Base-by-base conservation (phyloP, 2,329 filamentous ascomycete genomes). In the Stagonosporopsis chrysanthemi region DNA sequence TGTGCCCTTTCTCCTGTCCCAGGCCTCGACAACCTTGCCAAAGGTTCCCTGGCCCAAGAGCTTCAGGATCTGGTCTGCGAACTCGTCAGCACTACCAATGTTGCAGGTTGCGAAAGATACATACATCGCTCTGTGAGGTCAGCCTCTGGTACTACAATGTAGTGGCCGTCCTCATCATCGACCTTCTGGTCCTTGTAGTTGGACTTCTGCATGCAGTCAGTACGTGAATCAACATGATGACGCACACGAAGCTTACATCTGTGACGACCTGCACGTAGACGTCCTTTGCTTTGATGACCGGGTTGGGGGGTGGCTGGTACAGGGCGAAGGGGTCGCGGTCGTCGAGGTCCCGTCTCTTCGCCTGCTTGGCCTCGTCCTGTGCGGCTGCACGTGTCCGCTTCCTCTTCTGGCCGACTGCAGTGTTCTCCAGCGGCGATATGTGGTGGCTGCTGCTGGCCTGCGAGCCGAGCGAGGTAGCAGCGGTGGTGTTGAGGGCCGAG, bases 111-210 rank as follows among this genome's bases (percentile, higher is more conserved):
- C 35, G 29, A 42, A 51, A 31, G 19, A 19, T 33, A 26, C 91
- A 77, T 84, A 97, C 93, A 99, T 85, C 92, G 85, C 41, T 95
- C 88, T 14, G 95, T 97, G 49, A 99, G 81, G 58, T 91, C 87
- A 11, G 90, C 90, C 66, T 97, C 91, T 28, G 93, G 90, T 1
- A 90, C 88, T 22, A 99, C 93, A 66, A 98, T 92, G 73, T 97
- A 99, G 77, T 99, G 95, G 5, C 95, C 95, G 69, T 99, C 95
- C 42, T 97, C 92, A 65, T 99, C 95, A 70, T 99, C 95, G 41
- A 95, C 89, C 74, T 96, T 95, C 66, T 88, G 83, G 64, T 87
- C 77, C 56, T 82, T 81, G 45, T 74, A 69, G 62, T 78, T 79
- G 3, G 77, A 74, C 59, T 79, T 81, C 82, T 85, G 61, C 33